Evolutionary conservation across 441 rosid species (phyloP).

Genomic region (Eruca vesicaria): DNA sequence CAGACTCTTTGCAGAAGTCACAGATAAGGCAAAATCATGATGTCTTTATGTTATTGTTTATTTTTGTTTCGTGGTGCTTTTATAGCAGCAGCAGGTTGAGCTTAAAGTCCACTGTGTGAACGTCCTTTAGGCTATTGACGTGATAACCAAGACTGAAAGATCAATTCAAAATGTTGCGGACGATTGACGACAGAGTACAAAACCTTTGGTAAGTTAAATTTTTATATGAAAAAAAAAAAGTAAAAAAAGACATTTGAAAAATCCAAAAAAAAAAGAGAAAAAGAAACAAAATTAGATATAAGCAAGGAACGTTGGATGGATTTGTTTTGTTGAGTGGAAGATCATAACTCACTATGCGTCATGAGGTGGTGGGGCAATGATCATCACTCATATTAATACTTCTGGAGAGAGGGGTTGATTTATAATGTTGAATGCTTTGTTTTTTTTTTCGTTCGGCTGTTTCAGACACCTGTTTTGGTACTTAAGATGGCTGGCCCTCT

Average conservation of each 20-base stretch:
- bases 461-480: conserved; percentile 13
- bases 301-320: conserved; percentile 10
- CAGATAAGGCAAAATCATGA: conserved; percentile 55
- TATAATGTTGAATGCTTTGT: neutral
- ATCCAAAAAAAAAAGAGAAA: neutral
- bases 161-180: conserved; percentile 12
- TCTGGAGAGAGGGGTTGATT: conserved; percentile 13
- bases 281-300: neutral
- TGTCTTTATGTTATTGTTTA: conserved; percentile 42
- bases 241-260: neutral
- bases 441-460: neutral
- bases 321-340: conserved; percentile 15
- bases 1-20: conserved; percentile 67
- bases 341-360: conserved; percentile 3
- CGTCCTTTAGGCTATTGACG: conserved; percentile 37
- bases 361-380: neutral
- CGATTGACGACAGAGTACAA: conserved; percentile 7
- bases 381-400: conserved; percentile 13
- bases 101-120: conserved; percentile 47
- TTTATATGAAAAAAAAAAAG: conserved; percentile 6
- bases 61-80: conserved; percentile 22
- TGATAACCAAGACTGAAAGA: conserved; percentile 24
- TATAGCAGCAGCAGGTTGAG: conserved; percentile 51
- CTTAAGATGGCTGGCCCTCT: neutral
- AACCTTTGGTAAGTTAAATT: conserved; percentile 28